Conservation (phyloP, 2,329 filamentous ascomycete genomes). For the Chrysoporthe austroafricana region DNA sequence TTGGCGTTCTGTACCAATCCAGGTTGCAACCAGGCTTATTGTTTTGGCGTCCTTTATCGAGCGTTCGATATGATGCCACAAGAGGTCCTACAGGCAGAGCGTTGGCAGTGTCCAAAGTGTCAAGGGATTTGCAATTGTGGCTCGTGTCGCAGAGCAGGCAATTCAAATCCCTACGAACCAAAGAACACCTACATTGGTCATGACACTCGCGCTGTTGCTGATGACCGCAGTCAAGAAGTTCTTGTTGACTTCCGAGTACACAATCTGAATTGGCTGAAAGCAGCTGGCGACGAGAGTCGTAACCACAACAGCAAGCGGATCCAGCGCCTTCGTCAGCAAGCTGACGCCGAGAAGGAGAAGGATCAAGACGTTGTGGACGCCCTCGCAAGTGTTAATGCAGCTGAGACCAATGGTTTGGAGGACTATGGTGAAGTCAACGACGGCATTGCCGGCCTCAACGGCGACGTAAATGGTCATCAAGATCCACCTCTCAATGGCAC, state of each 20-base stretch:
- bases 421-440: constrained; percentile 40
- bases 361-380: constrained; percentile 36
- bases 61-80: constrained; percentile 91
- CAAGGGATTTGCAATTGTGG: constrained; percentile 85
- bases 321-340: constrained; percentile 59
- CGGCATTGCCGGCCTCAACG: constrained; percentile 29
- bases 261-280: constrained; percentile 81
- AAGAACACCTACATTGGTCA: constrained; percentile 88
- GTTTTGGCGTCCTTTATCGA: constrained; percentile 90
- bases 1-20: constrained; percentile 75
- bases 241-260: constrained; percentile 90
- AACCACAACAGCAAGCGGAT: constrained; percentile 61
- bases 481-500: constrained; percentile 31
- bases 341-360: constrained; percentile 61
- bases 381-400: constrained; percentile 33
- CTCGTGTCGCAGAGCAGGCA: constrained; percentile 67
- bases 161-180: constrained; percentile 80
- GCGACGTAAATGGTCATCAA: neutral
- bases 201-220: constrained; percentile 87
- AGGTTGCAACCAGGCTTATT: constrained; percentile 77
- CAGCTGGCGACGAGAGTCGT: constrained; percentile 59
- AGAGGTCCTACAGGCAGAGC: constrained; percentile 74
- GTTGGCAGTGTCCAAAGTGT: constrained; percentile 91
- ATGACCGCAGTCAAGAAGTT: constrained; percentile 86
- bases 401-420: constrained; percentile 38